phyloP scores from a whole-genome alignment of 371 early-diverging fungal genomes.

The Choanephora cucurbitarum region DNA sequence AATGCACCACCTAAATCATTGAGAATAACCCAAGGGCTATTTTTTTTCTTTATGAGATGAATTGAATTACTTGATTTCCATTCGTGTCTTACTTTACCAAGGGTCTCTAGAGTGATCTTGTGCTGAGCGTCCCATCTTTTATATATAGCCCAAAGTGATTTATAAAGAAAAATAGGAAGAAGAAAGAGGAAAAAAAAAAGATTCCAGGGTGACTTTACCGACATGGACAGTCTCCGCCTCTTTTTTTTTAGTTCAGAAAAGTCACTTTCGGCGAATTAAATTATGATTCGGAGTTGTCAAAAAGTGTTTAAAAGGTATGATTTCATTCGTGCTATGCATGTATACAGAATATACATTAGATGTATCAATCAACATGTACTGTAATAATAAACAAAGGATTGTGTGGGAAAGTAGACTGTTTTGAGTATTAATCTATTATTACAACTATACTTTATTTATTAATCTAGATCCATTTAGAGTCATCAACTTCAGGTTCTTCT shows the following conservation, averaged over 20 bases:
- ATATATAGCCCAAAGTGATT: conserved; percentile 3
- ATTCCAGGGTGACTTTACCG: conserved; percentile 17
- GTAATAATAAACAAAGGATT: too few species aligned
- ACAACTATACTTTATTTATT: neutral
- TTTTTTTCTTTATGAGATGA: too few species aligned
- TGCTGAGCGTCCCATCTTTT: conserved; percentile 46
- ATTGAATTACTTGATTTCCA: neutral
- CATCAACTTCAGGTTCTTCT: conserved; percentile 4
- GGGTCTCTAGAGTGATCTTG: conserved; percentile 56
- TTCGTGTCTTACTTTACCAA: conserved; percentile 32
- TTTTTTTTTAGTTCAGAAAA: conserved; percentile 1
- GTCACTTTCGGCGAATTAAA: neutral
- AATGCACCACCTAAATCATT: conserved; percentile 97
- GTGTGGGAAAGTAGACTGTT: too few species aligned
- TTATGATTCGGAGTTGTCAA: neutral
- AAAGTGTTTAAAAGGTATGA: too few species aligned
- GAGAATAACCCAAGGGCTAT: conserved; percentile 93
- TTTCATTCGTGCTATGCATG: too few species aligned
- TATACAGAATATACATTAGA: too few species aligned
- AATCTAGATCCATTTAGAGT: conserved; percentile 15
- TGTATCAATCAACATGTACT: too few species aligned
- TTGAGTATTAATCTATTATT: too few species aligned
- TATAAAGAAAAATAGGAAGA: neutral
- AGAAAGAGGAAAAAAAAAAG: conserved; percentile 5
- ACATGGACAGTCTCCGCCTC: too few species aligned